phyloP scores from a whole-genome alignment of 1,139 yeast genomes.

The Blastobotrys illinoisensis region DNA sequence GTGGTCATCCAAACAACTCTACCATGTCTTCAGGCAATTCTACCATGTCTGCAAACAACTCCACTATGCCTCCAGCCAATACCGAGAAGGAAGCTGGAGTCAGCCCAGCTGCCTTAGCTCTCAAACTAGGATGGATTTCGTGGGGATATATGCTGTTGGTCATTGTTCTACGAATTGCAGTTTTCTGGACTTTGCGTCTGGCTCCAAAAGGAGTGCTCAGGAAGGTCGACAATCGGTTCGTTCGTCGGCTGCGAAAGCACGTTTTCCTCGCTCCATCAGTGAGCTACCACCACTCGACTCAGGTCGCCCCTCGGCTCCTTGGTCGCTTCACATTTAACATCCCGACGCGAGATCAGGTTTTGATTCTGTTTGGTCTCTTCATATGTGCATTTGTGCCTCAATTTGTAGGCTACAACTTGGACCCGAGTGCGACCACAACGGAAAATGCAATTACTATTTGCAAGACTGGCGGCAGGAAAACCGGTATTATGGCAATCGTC shows the following conservation, averaged over 20 bases:
- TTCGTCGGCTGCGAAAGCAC: constrained; percentile 14
- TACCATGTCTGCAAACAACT: too few species aligned
- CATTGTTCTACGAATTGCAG: not conserved
- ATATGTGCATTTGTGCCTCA: constrained; percentile 38
- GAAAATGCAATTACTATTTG: not conserved
- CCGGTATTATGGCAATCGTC: constrained; percentile 5
- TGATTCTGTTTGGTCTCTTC: constrained; percentile 43
- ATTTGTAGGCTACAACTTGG: constrained; percentile 33
- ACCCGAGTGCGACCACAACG: not conserved
- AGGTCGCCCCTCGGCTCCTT: not conserved
- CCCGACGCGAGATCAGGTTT: constrained; percentile 59
- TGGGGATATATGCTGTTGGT: constrained; percentile 3
- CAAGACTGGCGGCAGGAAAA: constrained; percentile 1
- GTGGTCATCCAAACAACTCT: too few species aligned
- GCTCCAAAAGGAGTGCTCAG: constrained; percentile 10
- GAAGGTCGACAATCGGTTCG: constrained; percentile 12
- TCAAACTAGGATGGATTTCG: not conserved
- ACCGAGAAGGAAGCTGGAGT: too few species aligned
- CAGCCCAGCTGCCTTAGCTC: too few species aligned
- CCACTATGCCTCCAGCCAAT: too few species aligned
- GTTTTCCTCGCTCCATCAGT: constrained; percentile 16
- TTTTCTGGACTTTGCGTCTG: not conserved
- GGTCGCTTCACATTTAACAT: constrained; percentile 32
- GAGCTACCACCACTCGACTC: constrained; percentile 8
- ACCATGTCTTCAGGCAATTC: too few species aligned